Base-by-base conservation (phyloP, 148 eudicot species). In the Fagopyrum tataricum region DNA sequence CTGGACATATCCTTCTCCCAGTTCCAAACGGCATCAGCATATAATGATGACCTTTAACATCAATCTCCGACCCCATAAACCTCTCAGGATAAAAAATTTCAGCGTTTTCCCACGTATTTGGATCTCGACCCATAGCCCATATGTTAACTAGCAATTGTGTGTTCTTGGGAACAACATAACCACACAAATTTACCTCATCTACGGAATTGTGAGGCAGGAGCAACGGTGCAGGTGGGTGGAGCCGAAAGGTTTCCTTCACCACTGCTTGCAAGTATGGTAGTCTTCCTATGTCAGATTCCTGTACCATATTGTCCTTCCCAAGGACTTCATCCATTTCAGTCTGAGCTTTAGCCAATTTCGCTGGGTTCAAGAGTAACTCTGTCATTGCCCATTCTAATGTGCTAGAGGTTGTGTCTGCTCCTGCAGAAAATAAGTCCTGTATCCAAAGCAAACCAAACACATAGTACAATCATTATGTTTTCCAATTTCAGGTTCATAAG, bases 51-150 rank as follows among this genome's bases (percentile, higher is more conserved):
- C 90, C 92, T 44, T 81, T 86, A 20, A 74, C 81, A 67, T 90
- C 92, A 24, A 80, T 62, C 6, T 43, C 72, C 0, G 76, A 74
- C 4, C 76, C 86, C 70, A 86, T 13, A 69, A 90, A 90, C 77
- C 96, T 83, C 69, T 90, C 92, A 0, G 96, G 96, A 5, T 59
- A 75, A 51, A 90, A 90, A 6, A 64, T 73, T 52, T 76, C 78
- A 0, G 92, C 82, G 44, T 82, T 78, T 1, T 62, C 4, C 96
- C 96, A 90, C 0, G 77, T 78, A 37, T 78, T 76, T 0, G 86
- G 87, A 74, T 90, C 92, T 0, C 90, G 81, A 1, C 90, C 91
- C 12, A 90, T 90, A 3, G 92, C 96, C 96, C 92, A 90, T 6
- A 84, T 83, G 26, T 90, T 90, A 1, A 90, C 90, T 0, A 90